Base-by-base conservation (phyloP, 73 alveolate species). In the Paramecium caudatum region DNA sequence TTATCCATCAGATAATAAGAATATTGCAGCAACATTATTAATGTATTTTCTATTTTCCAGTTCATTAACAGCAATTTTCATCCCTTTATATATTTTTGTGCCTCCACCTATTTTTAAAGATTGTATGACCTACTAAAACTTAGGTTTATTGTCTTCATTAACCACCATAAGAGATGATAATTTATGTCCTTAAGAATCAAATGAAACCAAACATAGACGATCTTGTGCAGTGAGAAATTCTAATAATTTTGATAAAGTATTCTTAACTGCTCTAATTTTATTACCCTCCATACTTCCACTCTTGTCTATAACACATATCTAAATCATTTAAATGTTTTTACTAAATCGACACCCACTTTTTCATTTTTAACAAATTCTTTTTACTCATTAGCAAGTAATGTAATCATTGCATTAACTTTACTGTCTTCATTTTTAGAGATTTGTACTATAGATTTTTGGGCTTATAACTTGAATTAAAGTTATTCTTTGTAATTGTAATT, bases 211-310 rank as follows among this genome's bases (percentile, higher is more conserved):
- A 9, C 63, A 36, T 3, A 69, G 32, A 12, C 69, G 17, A 49
- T 49, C 69, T 7, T 49, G 6, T 4, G 69, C 39, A 10, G 61
- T 6, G 5, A 84, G 37, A 0, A 84, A 15, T 3, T 84, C 61
- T 25, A 50, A 69, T 3, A 84, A 33, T 1, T 36, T 21, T 84
- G 19, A n/a, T 13, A 84, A 46, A 16, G 85, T 36, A 46, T 84
- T 61, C 16, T 61, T 8, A 1, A 84, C 85, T 45, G 21, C 23
- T 32, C n/a, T 5, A 10, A 84, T 55, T 46, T 84, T 84, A 9
- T 49, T 65, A 55, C 86, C 92, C 3, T 46, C n/a, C 92, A 84
- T 84, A 30, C 78, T 36, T n/a, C 92, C 92, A 61, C 86, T 55
- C 23, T 34, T 47, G 61, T 84, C 92, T 15, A 84, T 39, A 1